Base-by-base conservation (phyloP, 441 rosid genomes). In the Pelargonium fulgidum region DNA sequence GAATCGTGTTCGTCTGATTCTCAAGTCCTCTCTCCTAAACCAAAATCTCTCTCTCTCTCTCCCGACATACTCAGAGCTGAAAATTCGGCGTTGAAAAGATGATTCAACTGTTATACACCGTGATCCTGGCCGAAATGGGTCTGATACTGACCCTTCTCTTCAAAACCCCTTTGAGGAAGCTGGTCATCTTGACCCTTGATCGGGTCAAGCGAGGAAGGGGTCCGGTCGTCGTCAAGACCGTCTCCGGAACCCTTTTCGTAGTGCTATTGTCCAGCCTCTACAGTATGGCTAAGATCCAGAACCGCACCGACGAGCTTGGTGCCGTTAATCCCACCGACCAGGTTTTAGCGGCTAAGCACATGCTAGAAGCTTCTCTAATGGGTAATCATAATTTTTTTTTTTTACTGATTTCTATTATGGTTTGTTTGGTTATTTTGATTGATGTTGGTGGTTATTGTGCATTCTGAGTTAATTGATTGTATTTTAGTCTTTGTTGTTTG, bases 311-410 rank as follows among this genome's bases (percentile, higher is more conserved):
- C 41, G 98, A 92, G 54, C 81, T 75, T 9, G 94, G 84, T 3
- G 82, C 70, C 67, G 64, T 79, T 10, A 92, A 79, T 75, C 96
- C 98, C 64, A 92, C 98, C 29, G 98, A 92, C 72, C 90, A 89
- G 80, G 84, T 92, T 44, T 87, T 92, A 75, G 85, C 87, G 77
- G 78, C 96, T 45, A 81, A 66, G 61, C 85, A 84, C 80, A 81
- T 88, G 76, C 98, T 89, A 48, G 94, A 92, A 75, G 89, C 93
- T 69, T 85, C 98, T 81, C 91, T 92, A 17, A 86, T 92, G 94
- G 98, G 98, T 91, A 77, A 62, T 42, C 13, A 56, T 42, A 65
- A 7, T 19, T 29, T 9, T 47, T 19, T 29, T 9, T 47, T 64
- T 52, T 58, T 65, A 7, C 2, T 24, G 11, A 6, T 44, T 54